phyloP scores from a whole-genome alignment of 495 filamentous ascomycete species.

The Hypomontagnella submonticulosa region DNA sequence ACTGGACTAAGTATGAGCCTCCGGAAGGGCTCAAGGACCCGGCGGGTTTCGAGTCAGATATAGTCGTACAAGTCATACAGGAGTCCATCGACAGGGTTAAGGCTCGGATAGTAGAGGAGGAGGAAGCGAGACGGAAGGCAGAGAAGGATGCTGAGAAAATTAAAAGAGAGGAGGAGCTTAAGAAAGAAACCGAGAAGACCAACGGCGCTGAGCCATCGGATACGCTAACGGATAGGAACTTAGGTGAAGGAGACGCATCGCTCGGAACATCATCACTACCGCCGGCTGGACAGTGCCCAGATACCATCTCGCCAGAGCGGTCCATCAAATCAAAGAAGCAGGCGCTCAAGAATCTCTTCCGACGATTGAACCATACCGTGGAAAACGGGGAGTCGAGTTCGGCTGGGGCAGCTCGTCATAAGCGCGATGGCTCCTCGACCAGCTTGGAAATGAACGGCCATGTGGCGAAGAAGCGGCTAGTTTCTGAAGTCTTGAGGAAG shows the following conservation, averaged over 20 bases:
- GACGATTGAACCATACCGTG: slow-evolving; percentile 28
- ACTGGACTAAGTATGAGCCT: slow-evolving; percentile 52
- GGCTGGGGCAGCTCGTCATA: slow-evolving; percentile 37
- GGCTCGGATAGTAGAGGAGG: slow-evolving; percentile 45
- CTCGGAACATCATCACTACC: not conserved
- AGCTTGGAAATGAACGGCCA: slow-evolving; percentile 18
- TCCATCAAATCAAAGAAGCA: slow-evolving; percentile 33
- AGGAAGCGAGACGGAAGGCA: slow-evolving; percentile 23
- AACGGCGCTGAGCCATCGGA: slow-evolving; percentile 6
- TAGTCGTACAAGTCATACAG: slow-evolving; percentile 44
- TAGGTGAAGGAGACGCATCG: not conserved
- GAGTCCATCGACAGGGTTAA: slow-evolving; percentile 50
- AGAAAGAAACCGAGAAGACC: slow-evolving; percentile 22
- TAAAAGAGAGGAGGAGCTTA: slow-evolving; percentile 31
- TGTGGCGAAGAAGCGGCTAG: slow-evolving; percentile 23
- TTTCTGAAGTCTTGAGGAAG: slow-evolving; percentile 35
- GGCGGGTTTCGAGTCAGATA: slow-evolving; percentile 41
- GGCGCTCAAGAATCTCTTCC: slow-evolving; percentile 34
- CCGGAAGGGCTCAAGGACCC: slow-evolving; percentile 45
- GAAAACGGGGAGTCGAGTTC: slow-evolving; percentile 44
- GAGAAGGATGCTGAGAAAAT: slow-evolving; percentile 24
- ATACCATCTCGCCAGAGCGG: slow-evolving; percentile 4
- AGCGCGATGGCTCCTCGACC: slow-evolving; percentile 19
- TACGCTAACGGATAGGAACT: slow-evolving; percentile 1
- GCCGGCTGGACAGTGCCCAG: not conserved